Evolutionary conservation across 2,329 filamentous ascomycete genomes (phyloP), one percentile per base, ranked within the genome.

Genomic region (Aspergillus sp.): DNA sequence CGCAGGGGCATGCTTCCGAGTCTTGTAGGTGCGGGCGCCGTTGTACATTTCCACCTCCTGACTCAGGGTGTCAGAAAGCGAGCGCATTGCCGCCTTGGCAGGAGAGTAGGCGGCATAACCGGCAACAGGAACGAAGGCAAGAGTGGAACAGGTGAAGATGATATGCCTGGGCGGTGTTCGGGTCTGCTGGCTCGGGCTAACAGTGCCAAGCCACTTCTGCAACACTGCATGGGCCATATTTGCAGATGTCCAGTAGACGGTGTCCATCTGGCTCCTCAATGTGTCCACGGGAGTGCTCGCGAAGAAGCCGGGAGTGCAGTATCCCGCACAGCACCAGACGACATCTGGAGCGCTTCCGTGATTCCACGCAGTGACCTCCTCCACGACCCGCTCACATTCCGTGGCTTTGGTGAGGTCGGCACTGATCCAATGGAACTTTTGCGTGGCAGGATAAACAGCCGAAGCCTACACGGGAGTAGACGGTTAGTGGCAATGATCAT

Each of bases 1-100:
- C 33, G 80, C 58, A 0, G 69, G 67, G 2, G 66, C 62, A 7
- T 49, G 46, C 11, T 47, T 43, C 2, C 60, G 49, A 15, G 50
- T 42, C 22, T 59, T 49, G 19, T 61, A 60, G 20, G 56, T 56
- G 7, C 69, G 62, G 13, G 71, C 67, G 26, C 74, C 80, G 27
- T 88, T 86, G 66, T 96, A 98, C 32, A 95, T 67, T 48, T 86
- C 69, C 26, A 93, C 66, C 62, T 98, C 91, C 52, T 89, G 84
- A 14, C 76, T 77, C 30, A 98, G 68, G 0, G 79, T 80, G 55
- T 98, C 91, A 33, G 82, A 82, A 10, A 98, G 69, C 11, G 78
- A 80, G 36, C 86, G 78, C 44, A 98, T 69, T 1, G 91, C 91
- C 33, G 80, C 79, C 64, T 98, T 98, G 35, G 81, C 71, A 3